Conservation (phyloP, 345 rosid genomes). For the Salix udensis region DNA sequence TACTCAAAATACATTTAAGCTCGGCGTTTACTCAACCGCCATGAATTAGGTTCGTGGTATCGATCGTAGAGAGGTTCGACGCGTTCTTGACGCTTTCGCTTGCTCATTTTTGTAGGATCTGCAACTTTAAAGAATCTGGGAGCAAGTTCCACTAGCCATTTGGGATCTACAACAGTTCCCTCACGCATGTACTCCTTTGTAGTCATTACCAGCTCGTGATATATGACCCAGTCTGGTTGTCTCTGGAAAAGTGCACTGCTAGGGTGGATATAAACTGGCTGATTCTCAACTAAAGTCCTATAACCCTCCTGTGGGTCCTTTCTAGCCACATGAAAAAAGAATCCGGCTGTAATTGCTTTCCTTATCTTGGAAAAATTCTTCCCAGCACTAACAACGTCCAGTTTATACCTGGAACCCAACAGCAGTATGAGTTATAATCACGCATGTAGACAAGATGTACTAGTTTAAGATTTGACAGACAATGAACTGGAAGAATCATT, state of each 20-base stretch:
- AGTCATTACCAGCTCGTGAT: slow-evolving; percentile 90
- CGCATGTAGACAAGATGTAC: neutral
- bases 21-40: slow-evolving; percentile 80
- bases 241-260: slow-evolving; percentile 89
- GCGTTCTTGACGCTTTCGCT: slow-evolving; percentile 83
- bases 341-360: slow-evolving; percentile 87
- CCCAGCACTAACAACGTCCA: slow-evolving; percentile 78
- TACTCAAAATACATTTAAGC: slow-evolving; percentile 43
- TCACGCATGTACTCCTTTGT: slow-evolving; percentile 91
- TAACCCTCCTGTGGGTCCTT: slow-evolving; percentile 90
- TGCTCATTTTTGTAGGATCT: slow-evolving; percentile 85
- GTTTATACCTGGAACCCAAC: slow-evolving; percentile 53
- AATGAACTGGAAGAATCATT: neutral
- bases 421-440: neutral
- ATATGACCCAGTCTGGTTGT: slow-evolving; percentile 95
- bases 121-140: slow-evolving; percentile 85
- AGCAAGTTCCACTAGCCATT: slow-evolving; percentile 89
- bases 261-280: slow-evolving; percentile 81
- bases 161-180: slow-evolving; percentile 79
- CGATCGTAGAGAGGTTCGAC: slow-evolving; percentile 84
- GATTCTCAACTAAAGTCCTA: slow-evolving; percentile 79
- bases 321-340: slow-evolving; percentile 79
- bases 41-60: slow-evolving; percentile 86
- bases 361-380: slow-evolving; percentile 68
- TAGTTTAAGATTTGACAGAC: neutral